Conservation (phyloP, 1,139 yeast species). For the Sugiyamaella castrensis region DNA sequence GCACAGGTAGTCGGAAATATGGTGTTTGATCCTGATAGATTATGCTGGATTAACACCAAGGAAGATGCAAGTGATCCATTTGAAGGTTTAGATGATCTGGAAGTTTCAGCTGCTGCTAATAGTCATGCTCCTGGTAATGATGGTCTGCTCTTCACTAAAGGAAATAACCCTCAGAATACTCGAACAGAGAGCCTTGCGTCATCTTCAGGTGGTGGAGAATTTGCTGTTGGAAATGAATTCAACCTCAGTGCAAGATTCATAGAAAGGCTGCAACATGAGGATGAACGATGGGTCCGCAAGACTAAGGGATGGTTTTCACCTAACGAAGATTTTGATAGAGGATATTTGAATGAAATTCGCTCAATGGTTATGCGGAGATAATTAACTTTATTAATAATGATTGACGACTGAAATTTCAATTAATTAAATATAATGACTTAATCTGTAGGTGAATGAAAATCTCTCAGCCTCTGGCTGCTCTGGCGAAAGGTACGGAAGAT, state of each 20-base stretch:
- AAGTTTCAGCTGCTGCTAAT: conserved; percentile 22
- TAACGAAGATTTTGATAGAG: conserved; percentile 41
- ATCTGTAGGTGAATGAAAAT: too few relatives aligned
- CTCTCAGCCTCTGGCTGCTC: too few relatives aligned
- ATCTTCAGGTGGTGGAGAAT: conserved; percentile 23
- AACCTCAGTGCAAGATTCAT: conserved; percentile 42
- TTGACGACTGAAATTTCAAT: neutral
- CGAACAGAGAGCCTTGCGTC: conserved; percentile 16
- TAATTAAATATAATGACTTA: too few relatives aligned
- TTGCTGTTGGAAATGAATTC: conserved; percentile 43
- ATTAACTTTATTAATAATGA: conserved; percentile 4
- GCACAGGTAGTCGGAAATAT: conserved; percentile 49
- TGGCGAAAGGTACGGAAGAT: too few relatives aligned
- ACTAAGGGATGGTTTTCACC: conserved; percentile 53
- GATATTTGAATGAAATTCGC: conserved; percentile 53
- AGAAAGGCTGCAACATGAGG: conserved; percentile 50
- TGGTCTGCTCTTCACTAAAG: neutral
- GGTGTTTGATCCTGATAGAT: conserved; percentile 58
- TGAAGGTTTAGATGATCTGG: conserved; percentile 48
- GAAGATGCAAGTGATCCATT: conserved; percentile 49
- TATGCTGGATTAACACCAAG: conserved; percentile 52
- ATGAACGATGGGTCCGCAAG: conserved; percentile 48
- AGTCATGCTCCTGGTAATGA: neutral
- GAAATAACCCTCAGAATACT: conserved; percentile 1
- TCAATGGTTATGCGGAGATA: conserved; percentile 44